Evolutionary conservation across 2,329 filamentous ascomycete genomes (phyloP), one percentile per base, ranked within the genome.

Genomic region (Akanthomyces muscarius): DNA sequence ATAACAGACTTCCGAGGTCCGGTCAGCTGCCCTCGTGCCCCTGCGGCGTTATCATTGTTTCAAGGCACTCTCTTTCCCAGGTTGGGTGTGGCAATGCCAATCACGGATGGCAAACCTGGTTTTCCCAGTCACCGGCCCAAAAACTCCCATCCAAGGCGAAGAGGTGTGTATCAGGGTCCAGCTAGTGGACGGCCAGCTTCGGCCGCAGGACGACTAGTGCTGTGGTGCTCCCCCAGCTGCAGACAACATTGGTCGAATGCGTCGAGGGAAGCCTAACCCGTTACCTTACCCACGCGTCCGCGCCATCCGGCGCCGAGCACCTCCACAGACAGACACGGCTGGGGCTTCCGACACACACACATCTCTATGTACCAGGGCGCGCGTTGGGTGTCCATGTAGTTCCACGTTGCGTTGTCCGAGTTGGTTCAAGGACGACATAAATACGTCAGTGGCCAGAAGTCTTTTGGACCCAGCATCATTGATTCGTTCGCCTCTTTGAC

Each of bases 81-180:
- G 21, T 51, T 52, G 21, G 47, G 47, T 21, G 57, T 61, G 57
- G 57, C 57, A 60, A 61, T 61, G 58, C 58, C 38, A 52, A 61
- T 61, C 57, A 41, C 36, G 38, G 38, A 36, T 48, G 28, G 41
- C 54, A 60, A 60, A 30, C 47, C 47, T 36, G 30, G 47, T 8
- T 51, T 28, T 42, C 42, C 56, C 21, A 48, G 16, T 36, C 13
- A 25, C 41, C 3, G 11, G 2, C 33, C 33, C 33, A 10, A 23
- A n/a, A 52, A 52, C 28, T 53, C 51, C 51, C 23, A 25, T n/a
- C 56, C 36, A 47, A 48, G 41, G 41, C 18, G 18, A 28, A 44
- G 38, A 11, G 33, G 33, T 36, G 38, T 45, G 45, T 18, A 13
- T 61, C 57, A 61, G 57, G 57, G 57, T 61, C 57, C 57, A n/a